Evolutionary conservation across 2,329 filamentous ascomycete species (phyloP), one percentile per base, ranked within the genome.

Genomic region (Domatiomyces globalis): DNA sequence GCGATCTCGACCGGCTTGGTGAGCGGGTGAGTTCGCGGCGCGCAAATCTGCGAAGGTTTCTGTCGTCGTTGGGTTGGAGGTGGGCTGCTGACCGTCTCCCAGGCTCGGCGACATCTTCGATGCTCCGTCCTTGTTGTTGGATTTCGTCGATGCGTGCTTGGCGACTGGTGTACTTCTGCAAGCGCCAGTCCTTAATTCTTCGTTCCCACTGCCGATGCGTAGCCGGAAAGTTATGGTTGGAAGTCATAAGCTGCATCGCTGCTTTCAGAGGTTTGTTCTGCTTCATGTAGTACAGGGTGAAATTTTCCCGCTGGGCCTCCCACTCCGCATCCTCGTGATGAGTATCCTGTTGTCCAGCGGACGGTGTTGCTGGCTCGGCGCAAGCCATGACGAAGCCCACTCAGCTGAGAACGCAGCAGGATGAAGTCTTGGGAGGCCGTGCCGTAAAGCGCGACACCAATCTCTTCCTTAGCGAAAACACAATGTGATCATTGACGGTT

Each of bases 151-250:
- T 48, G 48, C 58, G 49, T 20, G 57, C 56, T 9, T 59, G 54
- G 22, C 58, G 54, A 49, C 49, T 53, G 5, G 54, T 53, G 29
- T 60, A 60, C 50, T 60, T 60, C 6, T 53, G 48, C 43, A 60
- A 56, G 10, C 50, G 49, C 58, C 58, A 60, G 43, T 58, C 54
- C 49, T 59, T 59, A 51, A 60, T 59, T 43, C 55, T 59, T 49
- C 57, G 57, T 51, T 60, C 57, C 58, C 58, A 60, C 48, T 60
- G 58, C 18, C 58, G 56, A 4, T 52, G 54, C 22, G 58, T 60
- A 15, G 58, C 58, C 20, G 56, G 50, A 39, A 60, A 60, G 46
- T 53, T 45, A 46, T 51, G 51, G 27, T 54, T 29, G 15, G 57
- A 49, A 45, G 49, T 54, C 52, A 60, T 56, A 29, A 49, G 50